Conservation (phyloP, 1,284 basidiomycete species). For the Fomitopsis betulina region DNA sequence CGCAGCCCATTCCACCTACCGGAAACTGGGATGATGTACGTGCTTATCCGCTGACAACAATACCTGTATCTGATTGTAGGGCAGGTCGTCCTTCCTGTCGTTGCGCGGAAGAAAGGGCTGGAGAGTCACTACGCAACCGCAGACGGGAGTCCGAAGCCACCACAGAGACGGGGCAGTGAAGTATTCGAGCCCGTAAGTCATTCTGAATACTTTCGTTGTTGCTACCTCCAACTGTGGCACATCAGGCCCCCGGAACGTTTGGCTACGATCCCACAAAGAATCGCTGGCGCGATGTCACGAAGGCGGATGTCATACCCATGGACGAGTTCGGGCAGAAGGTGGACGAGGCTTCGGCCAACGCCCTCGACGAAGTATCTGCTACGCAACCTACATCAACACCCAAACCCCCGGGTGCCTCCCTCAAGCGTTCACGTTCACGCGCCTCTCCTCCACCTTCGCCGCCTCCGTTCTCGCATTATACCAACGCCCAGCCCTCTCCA, state of each 20-base stretch:
- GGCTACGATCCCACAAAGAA: conserved; percentile 68
- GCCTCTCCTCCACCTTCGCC: conserved; percentile 41
- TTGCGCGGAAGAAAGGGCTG: conserved; percentile 79
- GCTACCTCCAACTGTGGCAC: conserved; percentile 3
- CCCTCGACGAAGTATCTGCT: conserved; percentile 28
- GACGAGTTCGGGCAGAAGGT: conserved; percentile 52
- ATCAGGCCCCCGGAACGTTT: conserved; percentile 78
- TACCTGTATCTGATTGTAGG: background rate
- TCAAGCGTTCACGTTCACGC: conserved; percentile 14
- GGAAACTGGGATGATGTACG: conserved; percentile 76
- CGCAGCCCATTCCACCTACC: conserved; percentile 55
- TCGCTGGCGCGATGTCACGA: conserved; percentile 37
- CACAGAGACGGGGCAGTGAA: conserved; percentile 23
- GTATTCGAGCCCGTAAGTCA: conserved; percentile 46
- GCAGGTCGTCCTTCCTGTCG: conserved; percentile 64
- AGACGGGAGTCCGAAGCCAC: conserved; percentile 56
- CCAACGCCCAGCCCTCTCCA: conserved; percentile 12
- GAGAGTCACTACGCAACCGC: conserved; percentile 62
- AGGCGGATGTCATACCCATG: conserved; percentile 50
- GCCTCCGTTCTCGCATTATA: conserved; percentile 56
- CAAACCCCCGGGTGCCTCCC: conserved; percentile 5
- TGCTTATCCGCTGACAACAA: background rate
- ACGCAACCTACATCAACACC: conserved; percentile 21
- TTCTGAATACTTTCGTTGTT: background rate
- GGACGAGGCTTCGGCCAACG: conserved; percentile 18